A percentile compares a stretch with the other conserved stretches of the same genome.
These are phyloP conservation scores for Gautieria morchelliformis DNA, from an alignment of 768 basidiomycete species.

Conservation along the genomic window DNA sequence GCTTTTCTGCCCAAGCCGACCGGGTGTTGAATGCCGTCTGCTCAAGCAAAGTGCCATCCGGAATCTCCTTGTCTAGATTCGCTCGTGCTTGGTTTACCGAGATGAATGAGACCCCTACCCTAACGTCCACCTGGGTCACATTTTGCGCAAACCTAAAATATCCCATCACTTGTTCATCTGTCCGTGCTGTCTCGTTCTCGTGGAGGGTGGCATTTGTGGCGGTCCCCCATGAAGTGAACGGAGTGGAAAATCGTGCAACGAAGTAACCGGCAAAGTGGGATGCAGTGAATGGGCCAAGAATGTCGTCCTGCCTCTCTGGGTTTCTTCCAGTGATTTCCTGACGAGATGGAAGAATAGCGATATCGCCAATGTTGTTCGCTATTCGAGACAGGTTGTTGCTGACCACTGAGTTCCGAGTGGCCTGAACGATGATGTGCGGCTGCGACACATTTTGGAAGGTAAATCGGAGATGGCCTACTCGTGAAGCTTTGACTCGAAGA, in stretches of 20 bases:
- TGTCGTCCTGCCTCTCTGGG: constrained; percentile 61
- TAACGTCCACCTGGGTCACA: constrained; percentile 35
- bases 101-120: constrained; percentile 68
- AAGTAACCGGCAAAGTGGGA: constrained; percentile 34
- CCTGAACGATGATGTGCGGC: constrained; percentile 61
- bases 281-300: constrained; percentile 44
- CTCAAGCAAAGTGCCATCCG: constrained; percentile 38
- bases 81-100: constrained; percentile 53
- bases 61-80: constrained; percentile 42
- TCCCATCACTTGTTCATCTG: constrained; percentile 41
- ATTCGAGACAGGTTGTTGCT: constrained; percentile 38
- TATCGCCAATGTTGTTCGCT: constrained; percentile 41
- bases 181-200: constrained; percentile 20
- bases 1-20: constrained; percentile 46
- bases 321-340: constrained; percentile 55
- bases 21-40: constrained; percentile 40
- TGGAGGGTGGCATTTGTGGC: constrained; percentile 34
- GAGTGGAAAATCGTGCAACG: constrained; percentile 25
- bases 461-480: constrained; percentile 67
- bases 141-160: constrained; percentile 20
- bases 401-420: constrained; percentile 51
- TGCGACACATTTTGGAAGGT: constrained; percentile 37
- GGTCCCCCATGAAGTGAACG: constrained; percentile 38
- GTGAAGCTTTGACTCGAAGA: constrained; percentile 40
- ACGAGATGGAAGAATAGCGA: constrained; percentile 32